Conservation (phyloP, 1,284 basidiomycete species). For the Gomphus sp. region DNA sequence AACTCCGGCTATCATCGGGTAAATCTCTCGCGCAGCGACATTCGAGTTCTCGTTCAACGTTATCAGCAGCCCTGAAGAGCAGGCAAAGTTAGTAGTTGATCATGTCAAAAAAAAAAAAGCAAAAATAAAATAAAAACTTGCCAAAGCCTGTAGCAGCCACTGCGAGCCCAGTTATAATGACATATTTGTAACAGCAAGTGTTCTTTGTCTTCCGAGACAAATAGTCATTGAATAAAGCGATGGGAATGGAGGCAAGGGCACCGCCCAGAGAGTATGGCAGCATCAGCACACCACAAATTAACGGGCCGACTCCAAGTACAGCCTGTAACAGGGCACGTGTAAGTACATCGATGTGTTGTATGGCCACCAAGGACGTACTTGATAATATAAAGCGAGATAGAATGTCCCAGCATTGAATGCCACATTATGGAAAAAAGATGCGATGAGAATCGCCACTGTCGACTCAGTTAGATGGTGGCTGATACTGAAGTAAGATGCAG, state of each 20-base stretch:
- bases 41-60: conserved; percentile 45
- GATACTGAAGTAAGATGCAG: conserved; percentile 1
- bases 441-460: conserved; percentile 52
- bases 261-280: conserved; percentile 76
- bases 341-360: not conserved
- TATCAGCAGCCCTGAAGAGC: conserved; percentile 48
- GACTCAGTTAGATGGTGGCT: conserved; percentile 10
- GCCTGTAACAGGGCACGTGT: conserved; percentile 34
- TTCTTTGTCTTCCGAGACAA: conserved; percentile 47
- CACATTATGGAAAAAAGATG: conserved; percentile 71
- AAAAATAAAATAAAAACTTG: conserved; percentile 31
- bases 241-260: conserved; percentile 71
- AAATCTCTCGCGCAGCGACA: conserved; percentile 35
- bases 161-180: conserved; percentile 52
- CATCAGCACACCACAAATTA: conserved; percentile 61
- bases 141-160: conserved; percentile 64
- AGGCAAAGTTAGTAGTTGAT: not conserved
- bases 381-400: conserved; percentile 71
- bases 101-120: conserved; percentile 16
- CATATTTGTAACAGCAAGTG: conserved; percentile 52
- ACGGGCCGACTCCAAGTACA: conserved; percentile 52
- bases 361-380: conserved; percentile 33
- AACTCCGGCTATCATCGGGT: conserved; percentile 62
- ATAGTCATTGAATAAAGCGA: conserved; percentile 64
- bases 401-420: conserved; percentile 75